Base-by-base conservation (phyloP, 2,329 filamentous ascomycete species). In the Magnaporthiopsis incrustans region DNA sequence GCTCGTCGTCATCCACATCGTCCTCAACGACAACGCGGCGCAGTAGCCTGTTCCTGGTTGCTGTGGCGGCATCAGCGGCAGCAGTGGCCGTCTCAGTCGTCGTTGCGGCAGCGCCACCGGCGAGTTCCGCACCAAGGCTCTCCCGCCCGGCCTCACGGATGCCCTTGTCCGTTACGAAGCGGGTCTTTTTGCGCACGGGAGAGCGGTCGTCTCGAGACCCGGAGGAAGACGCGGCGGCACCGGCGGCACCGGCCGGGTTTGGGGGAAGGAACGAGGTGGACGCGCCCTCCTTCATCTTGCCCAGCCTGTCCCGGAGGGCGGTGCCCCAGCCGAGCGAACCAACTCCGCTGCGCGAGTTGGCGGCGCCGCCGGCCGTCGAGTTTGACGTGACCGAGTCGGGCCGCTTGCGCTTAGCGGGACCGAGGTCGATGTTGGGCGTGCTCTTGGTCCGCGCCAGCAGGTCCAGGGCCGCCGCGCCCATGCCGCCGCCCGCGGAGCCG, bases 131-230 rank as follows among this genome's bases (percentile, higher is more conserved):
- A 12, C 87, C 86, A 2, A 92, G 72, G 71, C 89, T 92, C 71
- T 92, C 90, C 66, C 89, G 80, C 1, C 90, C 90, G 4, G 90
- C 89, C 74, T 91, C 89, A 64, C 86, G 84, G 67, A 93, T 92
- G 0, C 90, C 90, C 73, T 88, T 90, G 57, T 87, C 86, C 32
- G 90, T 91, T 57, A 92, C 83, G 71, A 93, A 92, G n/a, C 89
- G 81, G 62, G 89, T 92, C 80, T 91, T 91, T 27, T 91, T 89
- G 68, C 84, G 80, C 38, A 85, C 81, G 0, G 84, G 85, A 71
- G 71, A 81, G 68, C 66, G 73, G 62, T 74, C 70, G 7, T 22
- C 38, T 57, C 50, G 53, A 2, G 59, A 60, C 12, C 32, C 59
- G 32, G 59, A 60, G 18, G 59, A 60, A 15, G 59, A 44, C n/a